Conservation (phyloP, 2,329 filamentous ascomycete species). For the Sporothrix sp. region DNA sequence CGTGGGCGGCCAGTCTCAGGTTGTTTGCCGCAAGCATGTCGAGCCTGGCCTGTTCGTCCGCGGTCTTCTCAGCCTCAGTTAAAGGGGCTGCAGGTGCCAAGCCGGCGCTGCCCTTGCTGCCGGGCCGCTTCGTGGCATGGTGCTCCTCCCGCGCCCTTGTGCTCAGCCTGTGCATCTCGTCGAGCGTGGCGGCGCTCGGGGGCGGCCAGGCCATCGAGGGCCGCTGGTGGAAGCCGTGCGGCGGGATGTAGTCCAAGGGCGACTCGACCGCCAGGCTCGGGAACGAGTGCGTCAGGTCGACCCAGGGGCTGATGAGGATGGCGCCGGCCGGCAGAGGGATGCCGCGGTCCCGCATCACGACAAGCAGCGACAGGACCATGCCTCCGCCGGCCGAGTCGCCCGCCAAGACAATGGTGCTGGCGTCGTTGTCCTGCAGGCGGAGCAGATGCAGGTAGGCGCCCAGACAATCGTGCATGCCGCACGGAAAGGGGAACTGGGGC, state of each 20-base stretch:
- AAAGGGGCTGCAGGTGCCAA: not conserved
- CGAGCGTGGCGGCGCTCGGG: slow-evolving; percentile 67
- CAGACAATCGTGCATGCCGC: slow-evolving; percentile 80
- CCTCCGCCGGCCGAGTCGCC: slow-evolving; percentile 92
- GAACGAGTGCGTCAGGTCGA: slow-evolving; percentile 90
- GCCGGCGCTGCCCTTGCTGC: not conserved
- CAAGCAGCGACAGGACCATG: slow-evolving; percentile 73
- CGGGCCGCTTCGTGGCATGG: not conserved
- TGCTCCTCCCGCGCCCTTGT: slow-evolving; percentile 27
- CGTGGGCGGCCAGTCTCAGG: slow-evolving; percentile 31
- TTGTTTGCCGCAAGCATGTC: slow-evolving; percentile 25
- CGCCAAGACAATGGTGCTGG: slow-evolving; percentile 73
- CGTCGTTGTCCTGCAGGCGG: slow-evolving; percentile 51
- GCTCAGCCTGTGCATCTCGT: slow-evolving; percentile 41
- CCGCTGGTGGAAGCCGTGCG: slow-evolving; percentile 79
- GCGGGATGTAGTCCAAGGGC: slow-evolving; percentile 77
- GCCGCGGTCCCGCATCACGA: slow-evolving; percentile 70
- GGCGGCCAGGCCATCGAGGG: slow-evolving; percentile 90
- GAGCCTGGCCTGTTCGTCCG: not conserved
- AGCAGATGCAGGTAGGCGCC: slow-evolving; percentile 81
- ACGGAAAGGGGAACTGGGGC: slow-evolving; percentile 93
- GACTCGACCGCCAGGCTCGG: slow-evolving; percentile 71
- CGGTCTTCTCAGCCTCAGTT: slow-evolving; percentile 23
- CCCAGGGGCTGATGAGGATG: slow-evolving; percentile 89
- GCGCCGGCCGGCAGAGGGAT: slow-evolving; percentile 81